Base-by-base conservation (phyloP, 805 yeast species). In the Cyberlindnera veronae region DNA sequence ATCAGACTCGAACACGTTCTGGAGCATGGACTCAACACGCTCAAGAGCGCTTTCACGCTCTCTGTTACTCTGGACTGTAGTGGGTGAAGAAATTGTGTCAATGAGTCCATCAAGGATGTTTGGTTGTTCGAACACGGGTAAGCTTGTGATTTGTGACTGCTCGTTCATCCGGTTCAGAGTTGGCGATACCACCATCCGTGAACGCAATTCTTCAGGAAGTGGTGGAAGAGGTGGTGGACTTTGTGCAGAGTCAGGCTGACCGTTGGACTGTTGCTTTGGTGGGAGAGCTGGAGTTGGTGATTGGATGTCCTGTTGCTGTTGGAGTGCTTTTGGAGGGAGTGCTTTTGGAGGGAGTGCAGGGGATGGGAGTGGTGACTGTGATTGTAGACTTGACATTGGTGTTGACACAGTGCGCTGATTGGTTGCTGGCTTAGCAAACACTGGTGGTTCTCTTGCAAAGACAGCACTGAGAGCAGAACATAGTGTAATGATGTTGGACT, bases 391-490 rank as follows among this genome's bases (percentile, higher is more conserved):
- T 12, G 34, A 13, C 23, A 41, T 20, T n/a, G 41, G 38, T 2
- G 34, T 44, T 3, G 51, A 41, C 7, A 49, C 31, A 13, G 10
- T 7, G 3, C 37, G 27, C 21, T 36, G 13, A 4, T 40, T 35
- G 18, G 47, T 42, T 9, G 48, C 29, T 12, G 67, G 64, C 34
- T 54, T 59, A 1, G 67, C 60, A 41, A 61, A 64, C 3, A 77
- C 71, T 1, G 83, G 81, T 3, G 71, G 64, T 34, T 71, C 69
- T 32, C 55, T 53, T 18, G 63, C 49, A 54, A 79, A 69, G 23
- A 62, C 55, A 6, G 51, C 58, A 6, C 58, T 45, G 37, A 72
- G 48, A 13, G 64, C 50, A 3, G 52, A 49, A 27, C 68, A 49
- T 17, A 48, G 15, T 30, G 61, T 40, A 47, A 65, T 18, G 49